A percentile compares a stretch with the other conserved stretches of the same genome.
Evolutionary conservation across 768 basidiomycete species (phyloP).

Genomic region (Trametes sanguinea): DNA sequence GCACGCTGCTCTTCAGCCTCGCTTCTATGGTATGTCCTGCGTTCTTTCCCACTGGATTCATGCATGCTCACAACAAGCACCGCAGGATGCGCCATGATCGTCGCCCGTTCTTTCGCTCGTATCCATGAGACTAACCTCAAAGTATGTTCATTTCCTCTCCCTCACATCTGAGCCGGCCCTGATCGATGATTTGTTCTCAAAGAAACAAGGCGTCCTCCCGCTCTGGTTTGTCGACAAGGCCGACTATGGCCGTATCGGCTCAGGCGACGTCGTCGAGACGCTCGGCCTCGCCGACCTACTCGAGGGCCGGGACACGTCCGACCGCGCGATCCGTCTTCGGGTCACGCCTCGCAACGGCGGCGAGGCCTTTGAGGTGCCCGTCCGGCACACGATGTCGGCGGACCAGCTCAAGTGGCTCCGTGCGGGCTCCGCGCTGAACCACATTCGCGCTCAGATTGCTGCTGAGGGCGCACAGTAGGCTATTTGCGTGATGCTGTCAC

Average conservation of each 20-base stretch:
- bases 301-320: conserved; percentile 37
- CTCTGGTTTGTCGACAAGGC: conserved; percentile 89
- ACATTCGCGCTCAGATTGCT: conserved; percentile 66
- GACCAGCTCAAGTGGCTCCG: conserved; percentile 92
- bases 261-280: conserved; percentile 84
- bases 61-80: background rate
- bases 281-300: conserved; percentile 75
- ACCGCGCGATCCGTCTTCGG: conserved; percentile 49
- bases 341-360: conserved; percentile 74
- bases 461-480: background rate
- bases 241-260: conserved; percentile 82
- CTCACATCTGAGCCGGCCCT: background rate
- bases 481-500: background rate
- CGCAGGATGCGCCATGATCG: conserved; percentile 79
- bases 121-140: conserved; percentile 99
- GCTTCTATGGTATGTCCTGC: conserved; percentile 72
- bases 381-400: conserved; percentile 85
- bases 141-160: conserved; percentile 41
- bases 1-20: conserved; percentile 95
- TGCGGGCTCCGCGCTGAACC: conserved; percentile 88
- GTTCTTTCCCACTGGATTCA: background rate
- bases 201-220: conserved; percentile 98
- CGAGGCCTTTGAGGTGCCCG: conserved; percentile 63
- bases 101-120: conserved; percentile 93
- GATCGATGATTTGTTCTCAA: conserved; percentile 15